Base-by-base conservation (phyloP, 768 basidiomycete genomes). In the Psilocybe sp. region DNA sequence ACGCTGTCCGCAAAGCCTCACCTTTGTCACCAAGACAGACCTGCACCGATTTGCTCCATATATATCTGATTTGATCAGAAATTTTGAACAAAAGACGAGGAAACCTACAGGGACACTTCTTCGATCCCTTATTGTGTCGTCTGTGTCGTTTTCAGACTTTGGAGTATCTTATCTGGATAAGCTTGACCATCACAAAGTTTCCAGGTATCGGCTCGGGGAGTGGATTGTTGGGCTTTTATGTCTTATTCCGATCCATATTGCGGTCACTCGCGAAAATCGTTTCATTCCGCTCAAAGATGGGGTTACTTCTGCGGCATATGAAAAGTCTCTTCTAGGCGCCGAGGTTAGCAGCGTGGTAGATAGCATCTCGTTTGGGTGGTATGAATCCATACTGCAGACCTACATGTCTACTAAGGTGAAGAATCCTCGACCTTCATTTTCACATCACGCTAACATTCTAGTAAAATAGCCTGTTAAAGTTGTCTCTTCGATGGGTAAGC, bases 181-280 rank as follows among this genome's bases (percentile, higher is more conserved):
- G 37, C 28, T 12, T 39, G 38, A 48, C 44, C 48, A 41, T 18
- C 35, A 36, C 34, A 19, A 45, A 32, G 10, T 79, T 80, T 2
- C 53, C 3, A 28, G 55, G 4, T 77, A 76, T 51, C 67, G 67
- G 13, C 69, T 70, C 0, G 83, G 84, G 33, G 81, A 85, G 60
- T 85, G 84, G 84, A 60, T 85, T 0, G 80, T 79, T 0, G 78
- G 82, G 12, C 60, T 84, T 7, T 52, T 85, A 1, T 85, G 83
- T 49, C 65, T 85, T 28, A 83, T 85, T 39, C 83, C 83, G 0
- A 83, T 85, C 23, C 83, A 85, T 28, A 70, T 85, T 28, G 84
- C 82, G 0, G 58, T 85, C 18, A 77, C 80, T 3, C 69, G 70
- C 12, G 81, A 84, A 41, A 85, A 85, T 54, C 67, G 80, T 0